These are phyloP conservation scores for Cyclostephanos invisitatus DNA, from an alignment of 108 stramenopile genomes.

Conservation along the genomic window DNA sequence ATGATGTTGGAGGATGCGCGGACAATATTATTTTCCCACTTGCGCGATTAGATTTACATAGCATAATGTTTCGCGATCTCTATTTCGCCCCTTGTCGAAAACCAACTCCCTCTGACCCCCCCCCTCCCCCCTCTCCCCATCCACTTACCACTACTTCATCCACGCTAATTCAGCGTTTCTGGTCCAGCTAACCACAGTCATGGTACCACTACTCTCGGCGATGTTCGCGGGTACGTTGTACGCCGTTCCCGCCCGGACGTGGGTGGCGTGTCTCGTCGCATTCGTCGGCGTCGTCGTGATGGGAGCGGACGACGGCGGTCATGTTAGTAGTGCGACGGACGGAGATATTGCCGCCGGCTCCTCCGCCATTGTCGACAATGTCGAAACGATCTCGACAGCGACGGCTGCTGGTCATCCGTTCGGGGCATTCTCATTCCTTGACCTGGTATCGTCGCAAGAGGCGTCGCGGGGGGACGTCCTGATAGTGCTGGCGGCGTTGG, in stretches of 20 bases:
- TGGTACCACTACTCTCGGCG: slow-evolving; percentile 70
- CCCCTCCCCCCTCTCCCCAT: neutral
- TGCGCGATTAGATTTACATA: too few relatives aligned
- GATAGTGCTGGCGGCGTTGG: slow-evolving; percentile 69
- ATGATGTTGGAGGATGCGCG: neutral
- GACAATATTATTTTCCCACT: neutral
- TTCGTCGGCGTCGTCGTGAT: slow-evolving; percentile 78
- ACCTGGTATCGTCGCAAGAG: neutral
- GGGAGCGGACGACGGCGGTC: slow-evolving; percentile 56
- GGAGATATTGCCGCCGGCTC: neutral
- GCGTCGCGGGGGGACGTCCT: slow-evolving; percentile 69
- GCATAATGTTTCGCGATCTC: too few relatives aligned
- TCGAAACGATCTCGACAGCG: neutral
- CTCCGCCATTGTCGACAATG: neutral
- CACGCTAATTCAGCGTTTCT: slow-evolving; percentile 57
- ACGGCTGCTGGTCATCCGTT: too few relatives aligned
- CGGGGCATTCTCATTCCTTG: neutral
- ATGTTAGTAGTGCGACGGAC: neutral
- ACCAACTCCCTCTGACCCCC: too few relatives aligned
- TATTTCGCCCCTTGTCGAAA: too few relatives aligned
- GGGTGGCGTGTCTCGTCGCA: slow-evolving; percentile 75
- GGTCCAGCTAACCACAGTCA: slow-evolving; percentile 82
- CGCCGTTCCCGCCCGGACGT: slow-evolving; percentile 51
- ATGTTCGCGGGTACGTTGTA: slow-evolving; percentile 34
- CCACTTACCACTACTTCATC: neutral